Evolutionary conservation across 2,329 filamentous ascomycete genomes (phyloP).

Genomic region (Fusarium nisikadoi): DNA sequence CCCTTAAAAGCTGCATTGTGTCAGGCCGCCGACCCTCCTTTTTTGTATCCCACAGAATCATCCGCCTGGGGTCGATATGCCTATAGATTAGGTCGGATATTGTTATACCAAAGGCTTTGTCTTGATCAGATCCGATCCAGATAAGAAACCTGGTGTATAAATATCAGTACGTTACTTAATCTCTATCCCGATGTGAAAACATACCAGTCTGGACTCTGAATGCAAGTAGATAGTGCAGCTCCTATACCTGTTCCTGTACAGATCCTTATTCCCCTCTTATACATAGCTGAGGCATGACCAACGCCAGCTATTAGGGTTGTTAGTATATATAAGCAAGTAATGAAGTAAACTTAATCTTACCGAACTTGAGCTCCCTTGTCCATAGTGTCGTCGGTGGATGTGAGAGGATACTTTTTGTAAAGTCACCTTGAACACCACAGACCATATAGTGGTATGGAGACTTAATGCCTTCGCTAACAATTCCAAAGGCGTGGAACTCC

Average conservation of each 20-base stretch:
- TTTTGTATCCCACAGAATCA: not conserved
- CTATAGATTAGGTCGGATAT: not conserved
- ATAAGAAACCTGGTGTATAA: not conserved
- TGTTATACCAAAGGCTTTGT: not conserved
- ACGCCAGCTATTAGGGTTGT: not conserved
- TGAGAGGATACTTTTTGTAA: not conserved
- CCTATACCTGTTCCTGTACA: not conserved
- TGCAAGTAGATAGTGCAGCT: not conserved
- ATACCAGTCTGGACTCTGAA: not conserved
- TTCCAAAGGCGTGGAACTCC: not conserved
- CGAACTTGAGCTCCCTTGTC: not conserved
- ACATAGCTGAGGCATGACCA: not conserved
- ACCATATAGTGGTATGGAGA: not conserved
- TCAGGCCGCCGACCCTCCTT: not conserved
- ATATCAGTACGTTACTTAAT: too few relatives aligned
- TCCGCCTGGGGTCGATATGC: not conserved
- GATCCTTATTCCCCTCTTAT: not conserved
- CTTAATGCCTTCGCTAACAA: not conserved
- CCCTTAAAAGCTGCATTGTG: not conserved
- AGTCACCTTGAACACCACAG: not conserved
- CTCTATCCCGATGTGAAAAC: too few relatives aligned
- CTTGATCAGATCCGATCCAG: not conserved
- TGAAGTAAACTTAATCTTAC: not conserved
- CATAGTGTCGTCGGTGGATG: not conserved
- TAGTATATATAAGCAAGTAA: too few relatives aligned